Evolutionary conservation across 768 basidiomycete species (phyloP).

Genomic region (Astraeus odoratus): DNA sequence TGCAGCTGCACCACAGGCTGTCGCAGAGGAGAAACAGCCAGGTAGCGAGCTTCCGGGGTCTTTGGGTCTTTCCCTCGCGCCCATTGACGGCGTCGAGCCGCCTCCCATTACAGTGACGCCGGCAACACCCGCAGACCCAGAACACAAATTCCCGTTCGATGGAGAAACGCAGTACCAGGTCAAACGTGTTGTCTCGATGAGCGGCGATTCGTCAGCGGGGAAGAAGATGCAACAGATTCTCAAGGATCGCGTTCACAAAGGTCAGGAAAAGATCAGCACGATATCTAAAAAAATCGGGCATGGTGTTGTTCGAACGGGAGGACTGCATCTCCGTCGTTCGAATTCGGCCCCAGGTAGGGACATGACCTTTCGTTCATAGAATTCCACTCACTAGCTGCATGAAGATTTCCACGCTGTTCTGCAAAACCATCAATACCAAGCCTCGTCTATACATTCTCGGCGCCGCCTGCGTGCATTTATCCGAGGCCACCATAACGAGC

Average conservation of each 20-base stretch:
- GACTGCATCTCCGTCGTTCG: conserved; percentile 43
- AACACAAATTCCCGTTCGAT: conserved; percentile 14
- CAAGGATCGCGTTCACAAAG: conserved; percentile 67
- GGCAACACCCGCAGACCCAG: conserved; percentile 44
- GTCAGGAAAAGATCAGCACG: conserved; percentile 64
- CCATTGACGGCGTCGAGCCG: background rate
- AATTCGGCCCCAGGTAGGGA: conserved; percentile 63
- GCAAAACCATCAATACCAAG: conserved; percentile 58
- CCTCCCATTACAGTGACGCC: conserved; percentile 54
- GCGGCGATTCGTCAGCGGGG: conserved; percentile 46
- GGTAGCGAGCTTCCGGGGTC: background rate
- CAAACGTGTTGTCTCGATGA: conserved; percentile 26
- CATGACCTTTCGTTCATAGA: background rate
- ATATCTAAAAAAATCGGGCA: conserved; percentile 73
- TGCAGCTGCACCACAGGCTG: conserved; percentile 8
- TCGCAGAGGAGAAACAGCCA: conserved; percentile 6
- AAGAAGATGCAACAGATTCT: conserved; percentile 75
- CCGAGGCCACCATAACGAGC: conserved; percentile 26
- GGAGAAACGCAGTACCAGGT: conserved; percentile 15
- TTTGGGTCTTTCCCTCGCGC: conserved; percentile 3
- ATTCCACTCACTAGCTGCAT: background rate
- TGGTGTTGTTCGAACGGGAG: conserved; percentile 52
- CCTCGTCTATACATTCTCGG: conserved; percentile 80
- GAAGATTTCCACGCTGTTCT: conserved; percentile 69
- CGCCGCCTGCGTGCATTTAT: conserved; percentile 48